These are phyloP conservation scores for Schrenkiella parvula DNA, from an alignment of 345 rosid species.

Conservation along the genomic window DNA sequence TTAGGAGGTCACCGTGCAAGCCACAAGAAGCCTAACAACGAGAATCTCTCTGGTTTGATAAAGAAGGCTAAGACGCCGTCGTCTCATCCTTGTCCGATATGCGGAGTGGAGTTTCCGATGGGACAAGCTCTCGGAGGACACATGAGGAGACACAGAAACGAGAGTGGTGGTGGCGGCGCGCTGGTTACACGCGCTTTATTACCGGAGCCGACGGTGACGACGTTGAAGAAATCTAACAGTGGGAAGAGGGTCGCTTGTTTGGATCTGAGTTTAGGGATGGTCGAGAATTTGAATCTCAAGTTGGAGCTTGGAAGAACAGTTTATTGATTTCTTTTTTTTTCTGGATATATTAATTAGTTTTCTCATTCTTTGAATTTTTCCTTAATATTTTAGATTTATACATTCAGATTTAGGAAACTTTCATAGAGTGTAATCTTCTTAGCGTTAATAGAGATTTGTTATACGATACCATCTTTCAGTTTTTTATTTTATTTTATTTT, in stretches of 20 bases:
- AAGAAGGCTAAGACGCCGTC: constrained; percentile 43
- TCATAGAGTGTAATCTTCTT: constrained; percentile 11
- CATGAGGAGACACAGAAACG: constrained; percentile 78
- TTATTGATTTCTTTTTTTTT: constrained; percentile 8
- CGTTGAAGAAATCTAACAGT: constrained; percentile 52
- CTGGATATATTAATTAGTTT: constrained; percentile 20
- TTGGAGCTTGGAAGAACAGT: constrained; percentile 38
- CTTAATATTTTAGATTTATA: constrained; percentile 8
- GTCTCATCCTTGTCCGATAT: constrained; percentile 77
- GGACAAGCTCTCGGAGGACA: constrained; percentile 97
- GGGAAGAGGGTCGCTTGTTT: constrained; percentile 34
- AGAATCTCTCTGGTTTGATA: constrained; percentile 16
- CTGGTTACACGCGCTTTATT: constrained; percentile 38
- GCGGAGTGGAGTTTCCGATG: constrained; percentile 77
- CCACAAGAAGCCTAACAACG: constrained; percentile 61
- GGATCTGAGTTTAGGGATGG: constrained; percentile 29
- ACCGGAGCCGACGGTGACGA: constrained; percentile 36
- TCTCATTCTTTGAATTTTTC: constrained; percentile 19
- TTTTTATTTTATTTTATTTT: neutral
- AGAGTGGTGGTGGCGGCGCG: constrained; percentile 15
- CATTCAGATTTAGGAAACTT: constrained; percentile 18
- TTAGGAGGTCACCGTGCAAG: constrained; percentile 95
- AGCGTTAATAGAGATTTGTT: neutral
- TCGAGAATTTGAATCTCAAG: constrained; percentile 29
- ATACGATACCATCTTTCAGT: neutral